These are phyloP conservation scores for Arabidopsis lyrata DNA, from an alignment of 441 rosid species.

Conservation along the genomic window DNA sequence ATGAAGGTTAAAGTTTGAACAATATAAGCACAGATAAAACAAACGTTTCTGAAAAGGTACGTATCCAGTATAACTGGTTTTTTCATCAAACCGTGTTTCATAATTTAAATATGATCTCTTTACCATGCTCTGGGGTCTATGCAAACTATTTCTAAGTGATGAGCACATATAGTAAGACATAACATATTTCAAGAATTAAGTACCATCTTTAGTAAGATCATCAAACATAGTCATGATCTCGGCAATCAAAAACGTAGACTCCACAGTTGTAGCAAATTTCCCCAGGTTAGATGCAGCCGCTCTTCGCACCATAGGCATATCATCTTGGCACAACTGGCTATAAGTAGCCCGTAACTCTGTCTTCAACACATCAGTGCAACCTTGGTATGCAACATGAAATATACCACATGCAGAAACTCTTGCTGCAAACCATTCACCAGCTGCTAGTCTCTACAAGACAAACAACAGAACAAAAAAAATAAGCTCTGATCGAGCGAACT, in stretches of 20 bases:
- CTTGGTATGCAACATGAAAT: slow-evolving; percentile 88
- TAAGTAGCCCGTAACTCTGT: slow-evolving; percentile 78
- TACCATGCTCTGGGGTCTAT: slow-evolving; percentile 2
- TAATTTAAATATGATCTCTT: slow-evolving; percentile 12
- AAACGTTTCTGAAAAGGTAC: background rate
- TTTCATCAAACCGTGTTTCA: background rate
- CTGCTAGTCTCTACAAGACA: slow-evolving; percentile 73
- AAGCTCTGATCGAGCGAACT: background rate
- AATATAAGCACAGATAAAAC: background rate
- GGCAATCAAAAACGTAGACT: slow-evolving; percentile 69
- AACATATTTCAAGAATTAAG: slow-evolving; percentile 13
- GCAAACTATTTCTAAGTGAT: slow-evolving; percentile 21
- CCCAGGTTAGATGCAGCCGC: slow-evolving; percentile 94
- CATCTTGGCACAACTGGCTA: slow-evolving; percentile 87
- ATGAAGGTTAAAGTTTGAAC: background rate
- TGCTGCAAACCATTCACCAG: slow-evolving; percentile 98
- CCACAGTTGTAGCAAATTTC: slow-evolving; percentile 94
- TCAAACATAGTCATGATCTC: slow-evolving; percentile 92
- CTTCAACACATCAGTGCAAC: slow-evolving; percentile 72
- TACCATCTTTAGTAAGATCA: slow-evolving; percentile 90
- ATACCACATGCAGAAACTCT: slow-evolving; percentile 93
- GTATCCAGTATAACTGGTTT: background rate
- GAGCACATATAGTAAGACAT: background rate
- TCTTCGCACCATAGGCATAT: slow-evolving; percentile 99
- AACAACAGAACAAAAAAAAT: background rate